phyloP scores from a whole-genome alignment of 371 early-diverging fungal genomes.

The Nematocida ausubeli region DNA sequence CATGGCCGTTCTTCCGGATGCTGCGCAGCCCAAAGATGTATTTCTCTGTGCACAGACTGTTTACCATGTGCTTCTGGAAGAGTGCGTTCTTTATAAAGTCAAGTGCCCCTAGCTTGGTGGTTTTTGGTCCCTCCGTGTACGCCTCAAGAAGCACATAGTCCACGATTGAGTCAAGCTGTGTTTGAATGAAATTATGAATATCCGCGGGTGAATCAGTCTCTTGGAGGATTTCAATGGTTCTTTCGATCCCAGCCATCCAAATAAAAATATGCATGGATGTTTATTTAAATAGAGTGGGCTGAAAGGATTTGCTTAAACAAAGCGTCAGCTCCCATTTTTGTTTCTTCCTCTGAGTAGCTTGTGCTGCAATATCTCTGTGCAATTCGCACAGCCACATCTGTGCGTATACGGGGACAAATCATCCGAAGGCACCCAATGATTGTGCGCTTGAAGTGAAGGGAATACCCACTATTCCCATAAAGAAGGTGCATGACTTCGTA shows the following conservation, averaged over 20 bases:
- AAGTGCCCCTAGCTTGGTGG: constrained; percentile 7
- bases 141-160: constrained; percentile 12
- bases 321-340: constrained; percentile 21
- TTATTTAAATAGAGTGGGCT: not conserved
- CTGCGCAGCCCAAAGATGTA: constrained; percentile 37
- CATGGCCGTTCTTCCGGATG: not conserved
- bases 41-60: constrained; percentile 44
- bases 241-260: constrained; percentile 41
- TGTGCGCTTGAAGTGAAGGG: constrained; percentile 2
- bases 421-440: not conserved
- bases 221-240: constrained; percentile 22
- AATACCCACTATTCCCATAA: constrained; percentile 33
- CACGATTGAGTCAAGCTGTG: constrained; percentile 7
- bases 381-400: not conserved
- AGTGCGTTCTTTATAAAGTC: constrained; percentile 29
- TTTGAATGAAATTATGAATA: not conserved
- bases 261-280: constrained; percentile 26
- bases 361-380: not conserved
- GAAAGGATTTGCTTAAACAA: not conserved
- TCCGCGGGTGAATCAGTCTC: constrained; percentile 33
- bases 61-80: not conserved
- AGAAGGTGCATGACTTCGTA: not conserved
- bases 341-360: constrained; percentile 14
- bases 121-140: constrained; percentile 31
- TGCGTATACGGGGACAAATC: not conserved